A percentile compares a stretch with the other conserved stretches of the same genome.
Conservation (phyloP, 2,329 filamentous ascomycete species). For the Claviceps purpurea region DNA sequence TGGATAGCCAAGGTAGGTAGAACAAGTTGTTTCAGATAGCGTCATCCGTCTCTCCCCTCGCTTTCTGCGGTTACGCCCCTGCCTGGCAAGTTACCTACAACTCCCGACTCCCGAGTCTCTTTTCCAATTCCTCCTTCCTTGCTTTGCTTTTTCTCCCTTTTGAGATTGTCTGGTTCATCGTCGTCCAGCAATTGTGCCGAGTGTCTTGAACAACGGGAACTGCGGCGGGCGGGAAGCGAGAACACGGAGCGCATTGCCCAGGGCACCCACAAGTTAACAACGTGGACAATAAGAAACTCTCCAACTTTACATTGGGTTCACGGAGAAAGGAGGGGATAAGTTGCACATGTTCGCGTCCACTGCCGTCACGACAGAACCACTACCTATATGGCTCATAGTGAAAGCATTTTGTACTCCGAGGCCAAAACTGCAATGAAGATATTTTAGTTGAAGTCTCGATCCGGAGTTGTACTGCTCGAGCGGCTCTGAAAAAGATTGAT, state of each 20-base stretch:
- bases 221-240: no score
- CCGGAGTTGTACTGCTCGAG: no score
- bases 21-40: background rate
- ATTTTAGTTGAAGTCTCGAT: background rate
- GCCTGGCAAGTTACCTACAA: no score
- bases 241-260: no score
- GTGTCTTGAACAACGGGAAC: background rate
- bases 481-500: no score
- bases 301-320: no score
- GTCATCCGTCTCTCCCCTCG: background rate
- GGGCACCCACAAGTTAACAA: no score
- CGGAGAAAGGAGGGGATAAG: no score
- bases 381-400: background rate
- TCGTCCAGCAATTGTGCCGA: background rate
- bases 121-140: background rate
- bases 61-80: no score
- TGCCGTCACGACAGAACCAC: background rate
- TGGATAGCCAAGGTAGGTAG: background rate
- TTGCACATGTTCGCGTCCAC: no score
- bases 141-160: background rate
- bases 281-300: no score
- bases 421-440: background rate
- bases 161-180: background rate
- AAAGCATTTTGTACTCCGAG: background rate
- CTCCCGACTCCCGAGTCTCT: no score